phyloP scores from a whole-genome alignment of 192 early-diverging fungal genomes.

The Diversispora eburnea region DNA sequence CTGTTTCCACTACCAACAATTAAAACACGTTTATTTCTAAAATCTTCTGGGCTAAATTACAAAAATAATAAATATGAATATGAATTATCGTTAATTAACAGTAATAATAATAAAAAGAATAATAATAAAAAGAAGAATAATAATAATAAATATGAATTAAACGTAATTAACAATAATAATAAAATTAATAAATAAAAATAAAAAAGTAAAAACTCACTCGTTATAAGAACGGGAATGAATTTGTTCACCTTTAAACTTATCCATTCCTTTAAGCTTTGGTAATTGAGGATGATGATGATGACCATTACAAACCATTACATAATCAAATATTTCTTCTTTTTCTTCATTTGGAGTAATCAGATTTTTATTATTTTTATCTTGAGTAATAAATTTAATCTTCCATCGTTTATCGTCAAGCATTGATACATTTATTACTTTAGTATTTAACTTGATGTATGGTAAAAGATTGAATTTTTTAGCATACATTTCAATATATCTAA shows the following conservation, averaged over 20 bases:
- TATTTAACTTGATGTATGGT: conserved; percentile 51
- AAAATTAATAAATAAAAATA: background rate
- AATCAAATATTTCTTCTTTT: conserved; percentile 54
- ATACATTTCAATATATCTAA: conserved; percentile 52
- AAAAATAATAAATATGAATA: background rate
- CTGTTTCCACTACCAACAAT: conserved; percentile 56
- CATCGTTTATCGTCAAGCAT: conserved; percentile 36
- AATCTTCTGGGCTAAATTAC: conserved; percentile 41
- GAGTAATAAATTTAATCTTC: background rate
- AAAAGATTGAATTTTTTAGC: conserved; percentile 45
- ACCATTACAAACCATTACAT: conserved; percentile 59
- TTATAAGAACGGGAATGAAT: conserved; percentile 59
- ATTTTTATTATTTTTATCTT: background rate
- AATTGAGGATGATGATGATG: conserved; percentile 54
- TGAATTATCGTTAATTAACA: too few species aligned
- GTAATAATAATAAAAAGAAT: too few species aligned
- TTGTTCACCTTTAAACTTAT: conserved; percentile 46
- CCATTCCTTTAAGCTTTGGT: conserved; percentile 52
- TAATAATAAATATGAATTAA: too few species aligned
- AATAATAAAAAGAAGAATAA: too few species aligned
- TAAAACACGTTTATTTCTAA: conserved; percentile 50
- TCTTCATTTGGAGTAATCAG: background rate
- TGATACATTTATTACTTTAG: conserved; percentile 45
- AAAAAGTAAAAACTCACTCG: conserved; percentile 31
- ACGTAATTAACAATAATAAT: too few species aligned